Evolutionary conservation across 2,329 filamentous ascomycete species (phyloP), one percentile per base, ranked within the genome.

Genomic region (Apiospora marii): DNA sequence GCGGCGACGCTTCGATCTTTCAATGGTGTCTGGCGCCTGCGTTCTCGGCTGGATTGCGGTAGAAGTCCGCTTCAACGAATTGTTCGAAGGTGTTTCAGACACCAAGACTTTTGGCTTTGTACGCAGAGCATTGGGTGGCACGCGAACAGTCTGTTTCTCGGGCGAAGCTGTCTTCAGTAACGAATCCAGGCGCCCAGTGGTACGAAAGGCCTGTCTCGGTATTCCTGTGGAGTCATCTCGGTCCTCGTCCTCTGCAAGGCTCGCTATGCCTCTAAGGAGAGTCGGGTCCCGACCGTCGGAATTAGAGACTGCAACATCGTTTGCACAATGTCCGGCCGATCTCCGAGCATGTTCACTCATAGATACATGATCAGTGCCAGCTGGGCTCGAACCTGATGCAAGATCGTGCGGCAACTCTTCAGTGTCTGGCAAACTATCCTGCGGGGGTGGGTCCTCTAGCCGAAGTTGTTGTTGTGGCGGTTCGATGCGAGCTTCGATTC

Each of bases 231-330:
- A 34, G 49, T 75, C 71, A 37, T 74, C 43, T 19, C 70, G 70
- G 69, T 77, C 75, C 14, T 67, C 72, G 69, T 80, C 77, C 72
- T 80, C 79, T 19, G 73, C 74, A n/a, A 79, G 72, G 69, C 73
- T 75, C 44, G 72, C 74, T 71, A 79, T 68, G 46, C 75, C 73
- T 76, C 73, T 69, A 43, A 48, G 67, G 14, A 72, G 27, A 64
- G 69, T 51, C 24, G 74, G 61, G 37, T 14, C 41, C 34, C 58
- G 22, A 41, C 12, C 58, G 8, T 64, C 58, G 10, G 58, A 19
- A n/a, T 8, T 22, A 64, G 53, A 61, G 7, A 37, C 22, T 22
- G 22, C 53, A 61, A 7, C 2, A 12, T 37, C 34, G 8, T 30
- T 30, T 34, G 30, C 34, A 12, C 37, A 27, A 61, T 8, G 19